phyloP scores from a whole-genome alignment of 1,284 basidiomycete species.

The Coniferiporia sulphurascens region DNA sequence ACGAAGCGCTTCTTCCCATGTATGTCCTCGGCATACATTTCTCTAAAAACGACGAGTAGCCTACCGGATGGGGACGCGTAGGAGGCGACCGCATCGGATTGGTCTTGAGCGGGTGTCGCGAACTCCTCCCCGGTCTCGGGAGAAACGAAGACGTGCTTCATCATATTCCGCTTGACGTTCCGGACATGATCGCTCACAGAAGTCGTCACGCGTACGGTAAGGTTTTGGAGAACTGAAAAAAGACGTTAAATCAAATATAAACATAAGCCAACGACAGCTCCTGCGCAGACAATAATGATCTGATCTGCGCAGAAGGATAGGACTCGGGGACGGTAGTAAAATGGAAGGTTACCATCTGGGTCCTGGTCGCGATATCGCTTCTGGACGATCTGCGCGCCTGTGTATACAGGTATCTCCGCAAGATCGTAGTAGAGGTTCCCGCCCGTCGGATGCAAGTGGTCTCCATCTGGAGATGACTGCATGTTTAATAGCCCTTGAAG shows the following conservation, averaged over 20 bases:
- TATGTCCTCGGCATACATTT: slow-evolving; percentile 28
- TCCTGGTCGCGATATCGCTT: background rate
- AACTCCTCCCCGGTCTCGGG: slow-evolving; percentile 19
- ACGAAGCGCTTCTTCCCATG: slow-evolving; percentile 46
- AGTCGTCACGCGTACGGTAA: slow-evolving; percentile 36
- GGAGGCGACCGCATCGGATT: slow-evolving; percentile 39
- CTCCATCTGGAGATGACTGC: background rate
- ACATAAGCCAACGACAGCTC: too few species aligned
- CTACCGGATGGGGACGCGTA: slow-evolving; percentile 41
- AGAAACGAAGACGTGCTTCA: slow-evolving; percentile 38
- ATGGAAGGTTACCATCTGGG: too few species aligned
- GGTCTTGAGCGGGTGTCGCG: slow-evolving; percentile 33
- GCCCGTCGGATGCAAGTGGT: background rate
- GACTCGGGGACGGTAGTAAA: too few species aligned
- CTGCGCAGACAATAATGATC: too few species aligned
- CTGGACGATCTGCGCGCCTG: background rate
- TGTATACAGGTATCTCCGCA: background rate
- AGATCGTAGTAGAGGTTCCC: background rate
- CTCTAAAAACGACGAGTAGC: slow-evolving; percentile 44
- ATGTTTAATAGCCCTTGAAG: background rate
- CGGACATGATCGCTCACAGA: slow-evolving; percentile 43
- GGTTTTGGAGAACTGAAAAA: too few species aligned
- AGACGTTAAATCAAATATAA: too few species aligned
- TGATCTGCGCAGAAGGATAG: too few species aligned
- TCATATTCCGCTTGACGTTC: slow-evolving; percentile 42